phyloP scores from a whole-genome alignment of 2,329 filamentous ascomycete species.

The Talaromyces sp. region DNA sequence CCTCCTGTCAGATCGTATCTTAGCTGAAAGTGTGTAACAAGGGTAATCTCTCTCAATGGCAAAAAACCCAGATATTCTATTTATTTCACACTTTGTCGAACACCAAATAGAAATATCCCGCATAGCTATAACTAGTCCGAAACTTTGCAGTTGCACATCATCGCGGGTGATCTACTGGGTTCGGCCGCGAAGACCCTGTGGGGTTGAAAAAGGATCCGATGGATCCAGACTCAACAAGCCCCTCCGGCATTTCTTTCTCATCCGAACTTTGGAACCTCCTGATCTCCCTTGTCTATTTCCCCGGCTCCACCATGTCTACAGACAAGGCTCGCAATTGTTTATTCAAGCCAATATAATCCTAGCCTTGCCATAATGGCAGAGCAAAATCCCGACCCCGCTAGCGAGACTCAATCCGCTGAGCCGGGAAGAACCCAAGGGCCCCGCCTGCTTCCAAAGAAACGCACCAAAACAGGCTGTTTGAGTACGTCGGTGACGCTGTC shows the following conservation, averaged over 20 bases:
- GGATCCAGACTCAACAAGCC: slow-evolving; percentile 3
- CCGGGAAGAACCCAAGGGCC: slow-evolving; percentile 14
- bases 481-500: slow-evolving; percentile 62
- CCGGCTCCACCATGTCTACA: slow-evolving; percentile 14
- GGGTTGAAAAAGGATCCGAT: slow-evolving; percentile 2
- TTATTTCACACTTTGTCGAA: background rate
- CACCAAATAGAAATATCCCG: background rate
- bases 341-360: background rate
- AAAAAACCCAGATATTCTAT: background rate
- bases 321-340: background rate
- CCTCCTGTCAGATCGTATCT: slow-evolving; percentile 8
- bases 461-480: slow-evolving; percentile 90
- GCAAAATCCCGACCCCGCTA: background rate
- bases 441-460: slow-evolving; percentile 56
- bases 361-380: slow-evolving; percentile 1
- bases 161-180: slow-evolving; percentile 19
- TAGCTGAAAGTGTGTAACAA: background rate
- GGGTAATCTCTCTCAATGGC: background rate
- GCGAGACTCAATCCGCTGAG: slow-evolving; percentile 1
- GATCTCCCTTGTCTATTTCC: background rate
- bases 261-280: background rate
- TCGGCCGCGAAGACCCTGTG: slow-evolving; percentile 17
- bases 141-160: too few relatives aligned
- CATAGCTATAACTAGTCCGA: too few relatives aligned
- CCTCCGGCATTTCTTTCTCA: background rate